Evolutionary conservation across 768 basidiomycete species (phyloP).

Genomic region (Multifurca ochricompacta): DNA sequence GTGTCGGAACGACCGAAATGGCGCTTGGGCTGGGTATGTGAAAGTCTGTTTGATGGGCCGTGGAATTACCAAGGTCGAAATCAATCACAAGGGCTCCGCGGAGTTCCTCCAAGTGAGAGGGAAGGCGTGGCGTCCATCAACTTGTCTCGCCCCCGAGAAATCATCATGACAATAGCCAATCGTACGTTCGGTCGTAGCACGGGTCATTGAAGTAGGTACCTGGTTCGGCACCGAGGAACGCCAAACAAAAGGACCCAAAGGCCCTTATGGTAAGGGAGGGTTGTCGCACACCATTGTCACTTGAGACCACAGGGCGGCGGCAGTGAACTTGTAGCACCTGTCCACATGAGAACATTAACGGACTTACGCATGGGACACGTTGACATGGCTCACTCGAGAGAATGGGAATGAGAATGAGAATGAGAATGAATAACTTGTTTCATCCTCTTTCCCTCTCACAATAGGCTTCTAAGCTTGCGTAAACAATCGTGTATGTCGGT

Average conservation of each 20-base stretch:
- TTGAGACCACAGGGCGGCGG: too few species aligned
- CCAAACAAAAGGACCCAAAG: neutral
- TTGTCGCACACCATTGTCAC: too few species aligned
- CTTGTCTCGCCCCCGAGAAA: neutral
- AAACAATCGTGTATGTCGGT: constrained; percentile 3
- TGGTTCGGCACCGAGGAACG: neutral
- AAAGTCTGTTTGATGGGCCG: constrained; percentile 4
- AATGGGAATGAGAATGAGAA: too few species aligned
- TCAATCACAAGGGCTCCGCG: neutral
- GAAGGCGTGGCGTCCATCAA: too few species aligned
- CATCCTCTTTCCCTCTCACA: neutral
- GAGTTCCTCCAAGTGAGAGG: too few species aligned
- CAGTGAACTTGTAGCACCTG: too few species aligned
- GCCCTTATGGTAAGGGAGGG: neutral
- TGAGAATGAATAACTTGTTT: too few species aligned
- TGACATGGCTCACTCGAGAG: too few species aligned
- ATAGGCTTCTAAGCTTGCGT: constrained; percentile 7
- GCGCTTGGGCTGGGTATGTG: neutral
- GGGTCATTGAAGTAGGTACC: neutral
- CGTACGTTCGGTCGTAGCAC: neutral
- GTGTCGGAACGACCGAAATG: neutral
- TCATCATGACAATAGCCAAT: too few species aligned
- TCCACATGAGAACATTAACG: too few species aligned
- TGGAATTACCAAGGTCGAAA: neutral
- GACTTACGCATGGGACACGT: too few species aligned